phyloP scores from a whole-genome alignment of 495 filamentous ascomycete species.

The Neurospora sp. region DNA sequence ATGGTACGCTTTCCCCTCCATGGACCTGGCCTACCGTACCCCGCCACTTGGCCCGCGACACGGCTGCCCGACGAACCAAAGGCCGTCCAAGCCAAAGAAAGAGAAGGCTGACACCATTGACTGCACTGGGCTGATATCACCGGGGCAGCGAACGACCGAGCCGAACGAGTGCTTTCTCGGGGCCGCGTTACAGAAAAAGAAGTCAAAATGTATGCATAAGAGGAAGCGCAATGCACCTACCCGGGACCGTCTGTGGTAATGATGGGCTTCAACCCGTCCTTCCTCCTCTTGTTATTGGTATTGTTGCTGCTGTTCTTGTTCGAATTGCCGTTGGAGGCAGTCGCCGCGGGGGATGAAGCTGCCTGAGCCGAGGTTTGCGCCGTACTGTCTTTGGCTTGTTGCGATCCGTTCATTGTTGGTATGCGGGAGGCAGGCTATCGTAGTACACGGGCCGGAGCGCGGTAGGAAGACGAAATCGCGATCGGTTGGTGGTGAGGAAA shows the following conservation, averaged over 20 bases:
- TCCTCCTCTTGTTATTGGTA: slow-evolving; percentile 76
- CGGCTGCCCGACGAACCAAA: slow-evolving; percentile 1
- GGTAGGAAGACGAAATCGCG: background rate
- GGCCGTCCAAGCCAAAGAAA: background rate
- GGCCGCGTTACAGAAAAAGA: slow-evolving; percentile 6
- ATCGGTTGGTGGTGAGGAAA: background rate
- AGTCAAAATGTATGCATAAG: slow-evolving; percentile 5
- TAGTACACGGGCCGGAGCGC: background rate
- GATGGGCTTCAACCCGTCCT: slow-evolving; percentile 82
- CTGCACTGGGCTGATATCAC: background rate
- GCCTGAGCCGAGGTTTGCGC: slow-evolving; percentile 17
- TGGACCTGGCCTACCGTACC: slow-evolving; percentile 14
- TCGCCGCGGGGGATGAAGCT: slow-evolving; percentile 11
- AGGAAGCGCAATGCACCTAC: slow-evolving; percentile 27
- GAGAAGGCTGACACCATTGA: background rate
- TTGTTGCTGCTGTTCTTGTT: slow-evolving; percentile 32
- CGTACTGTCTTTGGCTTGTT: slow-evolving; percentile 16
- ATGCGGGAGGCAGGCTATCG: background rate
- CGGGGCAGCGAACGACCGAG: slow-evolving; percentile 6
- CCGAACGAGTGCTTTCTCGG: slow-evolving; percentile 16
- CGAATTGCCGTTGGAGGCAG: slow-evolving; percentile 23
- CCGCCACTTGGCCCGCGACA: slow-evolving; percentile 19
- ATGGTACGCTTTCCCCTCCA: slow-evolving; percentile 10
- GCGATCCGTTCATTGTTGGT: slow-evolving; percentile 25
- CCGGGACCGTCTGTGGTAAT: slow-evolving; percentile 64